Percentiles rank a stretch among this genome's conserved stretches.
These are phyloP conservation scores for Pseudocercospora vitis DNA, from an alignment of 2,329 filamentous ascomycete genomes.

Conservation along the genomic window DNA sequence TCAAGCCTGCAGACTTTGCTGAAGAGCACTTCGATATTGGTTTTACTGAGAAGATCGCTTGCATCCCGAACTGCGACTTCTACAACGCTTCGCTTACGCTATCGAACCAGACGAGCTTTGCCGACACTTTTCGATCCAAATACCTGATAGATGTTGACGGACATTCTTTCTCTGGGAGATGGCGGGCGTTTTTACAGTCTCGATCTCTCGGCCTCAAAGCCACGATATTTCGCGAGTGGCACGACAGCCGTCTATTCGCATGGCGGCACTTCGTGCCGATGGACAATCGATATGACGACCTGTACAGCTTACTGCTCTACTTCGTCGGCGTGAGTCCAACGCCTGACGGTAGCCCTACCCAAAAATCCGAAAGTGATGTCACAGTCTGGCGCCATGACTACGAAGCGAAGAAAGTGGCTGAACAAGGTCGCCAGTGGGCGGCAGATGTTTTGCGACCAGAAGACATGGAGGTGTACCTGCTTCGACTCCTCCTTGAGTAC, in stretches of 20 bases:
- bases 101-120: conserved; percentile 60
- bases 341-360: not conserved
- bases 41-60: conserved; percentile 41
- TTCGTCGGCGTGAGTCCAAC: conserved; percentile 36
- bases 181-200: conserved; percentile 61
- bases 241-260: conserved; percentile 65
- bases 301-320: conserved; percentile 70
- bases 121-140: conserved; percentile 54
- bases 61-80: conserved; percentile 42
- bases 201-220: conserved; percentile 73
- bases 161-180: conserved; percentile 49
- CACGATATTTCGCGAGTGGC: conserved; percentile 78
- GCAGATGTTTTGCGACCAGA: conserved; percentile 15
- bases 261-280: conserved; percentile 84
- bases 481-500: conserved; percentile 20
- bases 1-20: conserved; percentile 37
- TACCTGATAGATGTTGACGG: conserved; percentile 77
- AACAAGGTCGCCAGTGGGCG: conserved; percentile 51
- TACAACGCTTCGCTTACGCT: conserved; percentile 49
- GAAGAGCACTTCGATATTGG: conserved; percentile 41
- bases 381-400: conserved; percentile 26
- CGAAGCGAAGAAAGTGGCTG: conserved; percentile 40
- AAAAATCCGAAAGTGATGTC: not conserved
- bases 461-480: conserved; percentile 23
- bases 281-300: conserved; percentile 70